Evolutionary conservation across 768 basidiomycete species (phyloP), one percentile per base, ranked within the genome.

Genomic region (Xerocomus potaroensis): DNA sequence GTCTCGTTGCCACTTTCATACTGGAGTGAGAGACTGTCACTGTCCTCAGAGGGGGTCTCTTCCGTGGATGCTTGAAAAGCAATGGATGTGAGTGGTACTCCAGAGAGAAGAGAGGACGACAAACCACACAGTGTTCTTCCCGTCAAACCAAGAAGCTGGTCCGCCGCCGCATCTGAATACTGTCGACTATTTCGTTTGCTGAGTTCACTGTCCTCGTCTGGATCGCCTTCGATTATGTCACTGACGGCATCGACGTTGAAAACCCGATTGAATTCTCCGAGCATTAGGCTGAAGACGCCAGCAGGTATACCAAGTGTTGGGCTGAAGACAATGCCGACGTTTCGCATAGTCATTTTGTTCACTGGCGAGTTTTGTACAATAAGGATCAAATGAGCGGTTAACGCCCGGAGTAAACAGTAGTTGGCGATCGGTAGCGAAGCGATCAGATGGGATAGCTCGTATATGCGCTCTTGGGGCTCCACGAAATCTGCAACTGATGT

Each of bases 281-380:
- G 78, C 83, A 98, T 91, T 53, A 96, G 70, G 60, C 90, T 92
- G 68, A 98, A 94, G 34, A 97, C 89, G 7, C 91, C 91, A 3
- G 95, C 95, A n/a, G 95, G 95, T 57, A 99, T 96, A 35, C 92
- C 93, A 11, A 99, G 74, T 0, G 96, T 98, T 2, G 96, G 96
- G 54, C 92, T 94, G 70, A 98, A 97, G 19, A 98, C 95, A 50
- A 99, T 98, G 15, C 95, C 94, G 22, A 99, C 91, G 64, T 99
- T 99, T 37, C 95, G 83, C 81, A 98, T 85, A 33, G 88, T 94
- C 96, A 99, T 99, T 74, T 94, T 98, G 81, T 96, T 96, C 48
- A 87, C 70, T 34, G 76, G 58, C 15, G 92, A 80, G 62, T 98
- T 93, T 66, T 91, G 86, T 36, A 98, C 92, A 57, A 99, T 88